These are phyloP conservation scores for Trichosporon sp. DNA, from an alignment of 1,284 basidiomycete genomes.

Conservation along the genomic window DNA sequence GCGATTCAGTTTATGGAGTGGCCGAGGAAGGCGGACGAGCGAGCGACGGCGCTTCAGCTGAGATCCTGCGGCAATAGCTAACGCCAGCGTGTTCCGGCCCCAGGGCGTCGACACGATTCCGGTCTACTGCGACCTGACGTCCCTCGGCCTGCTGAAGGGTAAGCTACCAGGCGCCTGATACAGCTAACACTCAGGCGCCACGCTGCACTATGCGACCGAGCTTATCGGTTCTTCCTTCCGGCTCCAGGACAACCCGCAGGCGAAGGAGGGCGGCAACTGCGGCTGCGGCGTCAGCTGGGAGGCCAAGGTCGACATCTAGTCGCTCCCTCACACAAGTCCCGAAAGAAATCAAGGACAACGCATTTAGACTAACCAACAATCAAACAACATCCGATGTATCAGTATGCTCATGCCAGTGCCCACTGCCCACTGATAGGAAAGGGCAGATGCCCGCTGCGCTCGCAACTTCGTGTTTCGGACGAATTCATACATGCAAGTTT, in stretches of 20 bases:
- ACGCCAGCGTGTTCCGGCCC: conserved; percentile 36
- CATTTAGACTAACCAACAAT: background rate
- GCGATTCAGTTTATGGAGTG: no score
- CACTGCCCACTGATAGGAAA: background rate
- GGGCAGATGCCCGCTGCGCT: background rate
- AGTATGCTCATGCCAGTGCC: background rate
- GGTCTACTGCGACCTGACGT: conserved; percentile 46
- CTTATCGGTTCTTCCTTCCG: conserved; percentile 57
- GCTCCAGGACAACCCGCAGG: conserved; percentile 54
- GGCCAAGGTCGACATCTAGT: conserved; percentile 26
- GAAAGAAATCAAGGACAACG: background rate
- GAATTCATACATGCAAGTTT: conserved; percentile 1
- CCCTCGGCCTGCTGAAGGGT: conserved; percentile 47
- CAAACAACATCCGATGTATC: background rate
- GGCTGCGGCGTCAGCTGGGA: conserved; percentile 57
- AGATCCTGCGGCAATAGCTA: background rate
- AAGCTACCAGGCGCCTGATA: conserved; percentile 4
- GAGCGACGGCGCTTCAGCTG: no score
- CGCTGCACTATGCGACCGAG: conserved; percentile 58
- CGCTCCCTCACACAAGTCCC: background rate
- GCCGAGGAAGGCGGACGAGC: no score
- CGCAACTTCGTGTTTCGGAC: background rate
- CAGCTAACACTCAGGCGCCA: conserved; percentile 45
- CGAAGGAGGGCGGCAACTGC: conserved; percentile 55
- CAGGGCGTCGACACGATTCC: conserved; percentile 43